phyloP scores from a whole-genome alignment of 768 basidiomycete species.

The Royoungia palumana region DNA sequence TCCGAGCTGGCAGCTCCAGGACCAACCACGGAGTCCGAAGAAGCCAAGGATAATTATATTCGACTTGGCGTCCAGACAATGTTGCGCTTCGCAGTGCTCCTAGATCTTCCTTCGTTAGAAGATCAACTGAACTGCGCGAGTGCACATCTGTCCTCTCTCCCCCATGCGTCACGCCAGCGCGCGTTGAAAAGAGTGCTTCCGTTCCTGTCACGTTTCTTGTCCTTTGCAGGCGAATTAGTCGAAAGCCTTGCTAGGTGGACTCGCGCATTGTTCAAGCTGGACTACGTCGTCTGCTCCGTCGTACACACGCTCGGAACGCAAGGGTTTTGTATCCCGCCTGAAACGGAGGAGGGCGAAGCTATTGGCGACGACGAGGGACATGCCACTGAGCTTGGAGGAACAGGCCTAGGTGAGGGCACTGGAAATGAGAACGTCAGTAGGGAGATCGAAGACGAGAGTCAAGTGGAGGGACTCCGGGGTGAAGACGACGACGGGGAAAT shows the following conservation, averaged over 20 bases:
- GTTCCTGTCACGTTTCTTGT: constrained; percentile 66
- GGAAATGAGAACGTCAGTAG: constrained; percentile 88
- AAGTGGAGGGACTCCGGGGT: constrained; percentile 88
- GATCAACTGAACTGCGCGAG: constrained; percentile 41
- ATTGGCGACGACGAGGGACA: constrained; percentile 41
- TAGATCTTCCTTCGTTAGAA: constrained; percentile 45
- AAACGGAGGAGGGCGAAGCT: constrained; percentile 55
- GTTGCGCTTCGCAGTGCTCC: constrained; percentile 44
- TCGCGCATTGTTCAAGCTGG: constrained; percentile 79
- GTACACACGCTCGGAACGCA: constrained; percentile 71
- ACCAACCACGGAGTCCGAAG: constrained; percentile 24
- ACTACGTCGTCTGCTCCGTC: constrained; percentile 71
- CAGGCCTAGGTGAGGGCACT: constrained; percentile 84
- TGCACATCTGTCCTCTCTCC: constrained; percentile 34
- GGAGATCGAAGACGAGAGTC: constrained; percentile 94
- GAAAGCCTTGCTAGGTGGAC: constrained; percentile 58
- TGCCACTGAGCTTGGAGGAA: constrained; percentile 59
- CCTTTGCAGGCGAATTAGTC: constrained; percentile 59
- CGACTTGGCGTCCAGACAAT: constrained; percentile 43
- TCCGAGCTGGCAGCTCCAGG: constrained; percentile 18
- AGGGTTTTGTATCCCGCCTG: constrained; percentile 91
- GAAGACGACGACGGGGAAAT: constrained; percentile 41
- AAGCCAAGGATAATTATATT: constrained; percentile 47
- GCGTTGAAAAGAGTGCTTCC: constrained; percentile 55
- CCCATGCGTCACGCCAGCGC: constrained; percentile 31